Evolutionary conservation across 1,139 yeast genomes (phyloP), one percentile per base, ranked within the genome.

Genomic region (Scheffersomyces parashehatae): DNA sequence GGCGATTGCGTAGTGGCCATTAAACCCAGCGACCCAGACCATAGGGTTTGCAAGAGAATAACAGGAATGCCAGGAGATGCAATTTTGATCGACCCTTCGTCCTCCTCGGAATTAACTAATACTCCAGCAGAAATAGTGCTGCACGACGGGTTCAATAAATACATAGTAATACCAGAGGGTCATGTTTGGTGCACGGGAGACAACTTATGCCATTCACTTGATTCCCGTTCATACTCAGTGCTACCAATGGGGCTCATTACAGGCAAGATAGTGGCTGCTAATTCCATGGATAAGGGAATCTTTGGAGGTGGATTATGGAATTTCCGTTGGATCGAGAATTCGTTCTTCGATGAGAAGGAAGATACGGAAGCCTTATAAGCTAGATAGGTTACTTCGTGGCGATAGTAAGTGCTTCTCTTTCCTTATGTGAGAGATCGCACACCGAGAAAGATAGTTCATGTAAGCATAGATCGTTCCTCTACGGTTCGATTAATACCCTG

Each of bases 121-220:
- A 50, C 62, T 16, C 59, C 65, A 3, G 38, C 60, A 3, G 66
- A 70, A 38, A 55, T 56, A 5, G 51, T 60, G 1, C 59, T 52
- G 39, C 65, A 75, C 50, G 77, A 73, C 50, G 78, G 81, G 16
- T 80, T 69, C 55, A 76, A 83, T 55, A 79, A 81, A 46, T 87
- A 69, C 55, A 81, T 88, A 7, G 70, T 68, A 42, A 85, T 88
- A 0, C 96, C 96, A 0, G 81, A 82, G 44, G 99, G 99, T 3
- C 99, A 95, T 65, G 89, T 90, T 37, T 95, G 98, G 98, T 85
- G 91, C 4, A 89, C 97, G 0, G 99, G 99, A 2, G 99, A 93
- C 59, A 93, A 93, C 58, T 64, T 93, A 45, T 78, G 89, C 34
- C 90, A 85, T 54, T 88, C 97, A n/a, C 68, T 91, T 43, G 99